Conservation (phyloP, 352 stramenopile species). For the Blastocystis sp. region DNA sequence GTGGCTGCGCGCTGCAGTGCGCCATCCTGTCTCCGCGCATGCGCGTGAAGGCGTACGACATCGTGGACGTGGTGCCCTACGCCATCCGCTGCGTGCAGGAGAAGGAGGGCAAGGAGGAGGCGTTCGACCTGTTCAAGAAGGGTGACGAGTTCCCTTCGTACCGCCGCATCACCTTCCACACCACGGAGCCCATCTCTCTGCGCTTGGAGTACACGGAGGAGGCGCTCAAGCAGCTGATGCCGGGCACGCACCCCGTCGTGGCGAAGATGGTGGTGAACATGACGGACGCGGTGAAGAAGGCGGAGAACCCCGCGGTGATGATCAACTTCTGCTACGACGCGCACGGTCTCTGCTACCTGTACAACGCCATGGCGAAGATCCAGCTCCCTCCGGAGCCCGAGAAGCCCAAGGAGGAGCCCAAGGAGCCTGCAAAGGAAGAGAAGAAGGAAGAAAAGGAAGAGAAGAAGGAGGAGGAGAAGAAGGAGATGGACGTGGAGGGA, state of each 20-base stretch:
- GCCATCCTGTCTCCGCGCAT: slow-evolving; percentile 97
- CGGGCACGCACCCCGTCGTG: slow-evolving; percentile 29
- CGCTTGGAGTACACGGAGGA: slow-evolving; percentile 81
- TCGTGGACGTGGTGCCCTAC: slow-evolving; percentile 83
- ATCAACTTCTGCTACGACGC: slow-evolving; percentile 97
- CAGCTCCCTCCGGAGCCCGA: slow-evolving; percentile 89
- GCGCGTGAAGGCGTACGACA: slow-evolving; percentile 89
- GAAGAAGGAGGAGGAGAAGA: not conserved
- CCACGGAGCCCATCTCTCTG: slow-evolving; percentile 89
- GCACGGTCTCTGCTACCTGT: slow-evolving; percentile 91
- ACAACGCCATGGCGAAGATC: slow-evolving; percentile 94
- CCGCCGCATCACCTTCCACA: slow-evolving; percentile 92
- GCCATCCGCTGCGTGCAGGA: slow-evolving; percentile 83
- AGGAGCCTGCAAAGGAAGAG: not conserved
- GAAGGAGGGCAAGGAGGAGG: slow-evolving; percentile 86
- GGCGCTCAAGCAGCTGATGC: slow-evolving; percentile 33
- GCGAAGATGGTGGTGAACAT: slow-evolving; percentile 1
- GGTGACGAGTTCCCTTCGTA: slow-evolving; percentile 95
- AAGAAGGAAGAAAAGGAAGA: slow-evolving; percentile 11
- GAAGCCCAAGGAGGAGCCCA: slow-evolving; percentile 78
- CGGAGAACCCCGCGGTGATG: slow-evolving; percentile 91
- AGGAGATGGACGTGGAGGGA: slow-evolving; percentile 29
- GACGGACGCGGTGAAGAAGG: slow-evolving; percentile 79
- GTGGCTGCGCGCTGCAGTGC: slow-evolving; percentile 94
- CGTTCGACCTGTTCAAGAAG: slow-evolving; percentile 91